Base-by-base conservation (phyloP, 148 eudicot species). In the Spergularia bocconei region DNA sequence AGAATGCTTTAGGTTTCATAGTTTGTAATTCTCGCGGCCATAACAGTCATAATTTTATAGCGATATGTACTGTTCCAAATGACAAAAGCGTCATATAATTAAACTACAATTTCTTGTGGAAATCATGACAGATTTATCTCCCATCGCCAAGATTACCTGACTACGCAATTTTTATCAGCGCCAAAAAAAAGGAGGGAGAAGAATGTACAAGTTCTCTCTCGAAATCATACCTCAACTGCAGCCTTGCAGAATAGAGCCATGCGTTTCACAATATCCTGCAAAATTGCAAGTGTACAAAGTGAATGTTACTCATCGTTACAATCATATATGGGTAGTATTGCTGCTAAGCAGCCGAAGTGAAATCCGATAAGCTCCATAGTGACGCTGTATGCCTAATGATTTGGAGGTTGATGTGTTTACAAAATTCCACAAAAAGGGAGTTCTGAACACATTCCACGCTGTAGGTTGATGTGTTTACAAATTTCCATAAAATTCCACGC, bases 201-300 rank as follows among this genome's bases (percentile, higher is more conserved):
- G 11, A 13, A 39, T 59, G 21, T 0, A 19, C 53, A 71, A 25
- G 15, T 1, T 41, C 11, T 39, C 14, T 71, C 25, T 47, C 36
- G 25, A 53, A 16, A 29, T 67, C 56, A 78, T 92, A 96, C 99
- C 99, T 96, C 99, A 79, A 96, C 84, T 71, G 99, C 98, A 72
- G 93, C 98, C 89, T 96, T 96, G 84, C 99, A 96, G 75, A 96
- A 91, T 71, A 92, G 79, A 73, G 86, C 85, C 99, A 96, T 96
- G 69, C 99, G 95, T 82, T 87, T 92, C 69, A 96, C 75, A 79
- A 92, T 86, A 77, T 92, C 99, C 99, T 96, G 88, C 82, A 84
- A 68, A 62, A 56, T 47, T 13, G 68, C 33, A 63, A 44, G 19
- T 3, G 60, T 14, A 29, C 20, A 62, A 78, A 63, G 0, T 44